These are phyloP conservation scores for Podospora fimiseda DNA, from an alignment of 495 filamentous ascomycete species.

Conservation along the genomic window DNA sequence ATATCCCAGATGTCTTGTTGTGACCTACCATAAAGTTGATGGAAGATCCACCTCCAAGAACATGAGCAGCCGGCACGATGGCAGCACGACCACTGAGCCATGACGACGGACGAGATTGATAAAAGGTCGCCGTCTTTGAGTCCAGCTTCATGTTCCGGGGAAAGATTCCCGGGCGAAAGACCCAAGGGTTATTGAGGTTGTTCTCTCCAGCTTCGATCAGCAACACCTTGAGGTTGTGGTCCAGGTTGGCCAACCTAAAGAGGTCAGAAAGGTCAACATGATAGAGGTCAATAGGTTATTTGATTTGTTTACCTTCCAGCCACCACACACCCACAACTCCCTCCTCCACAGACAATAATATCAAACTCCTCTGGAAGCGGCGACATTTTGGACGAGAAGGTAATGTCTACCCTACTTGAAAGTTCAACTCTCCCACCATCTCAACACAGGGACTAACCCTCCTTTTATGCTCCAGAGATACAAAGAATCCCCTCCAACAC, in stretches of 20 bases:
- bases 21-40: conserved; percentile 69
- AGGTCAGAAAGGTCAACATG: too few relatives aligned
- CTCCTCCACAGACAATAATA: conserved; percentile 75
- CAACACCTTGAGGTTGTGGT: conserved; percentile 73
- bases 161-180: conserved; percentile 72
- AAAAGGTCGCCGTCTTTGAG: conserved; percentile 81
- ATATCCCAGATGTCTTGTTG: too few relatives aligned
- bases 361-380: conserved; percentile 65
- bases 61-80: conserved; percentile 71
- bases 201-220: conserved; percentile 73
- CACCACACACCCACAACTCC: conserved; percentile 66
- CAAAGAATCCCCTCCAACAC: too few relatives aligned
- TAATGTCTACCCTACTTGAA: too few relatives aligned
- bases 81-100: conserved; percentile 64
- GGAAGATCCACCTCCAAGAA: conserved; percentile 70
- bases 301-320: conserved; percentile 49
- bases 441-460: too few relatives aligned
- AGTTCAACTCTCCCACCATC: too few relatives aligned
- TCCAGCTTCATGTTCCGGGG: conserved; percentile 54
- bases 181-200: conserved; percentile 81
- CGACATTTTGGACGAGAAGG: too few relatives aligned
- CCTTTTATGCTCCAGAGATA: too few relatives aligned
- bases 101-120: conserved; percentile 69
- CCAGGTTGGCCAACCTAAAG: conserved; percentile 69
- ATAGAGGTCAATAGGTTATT: too few relatives aligned